These are phyloP conservation scores for Linum trigynum DNA, from an alignment of 345 rosid species.

Conservation along the genomic window DNA sequence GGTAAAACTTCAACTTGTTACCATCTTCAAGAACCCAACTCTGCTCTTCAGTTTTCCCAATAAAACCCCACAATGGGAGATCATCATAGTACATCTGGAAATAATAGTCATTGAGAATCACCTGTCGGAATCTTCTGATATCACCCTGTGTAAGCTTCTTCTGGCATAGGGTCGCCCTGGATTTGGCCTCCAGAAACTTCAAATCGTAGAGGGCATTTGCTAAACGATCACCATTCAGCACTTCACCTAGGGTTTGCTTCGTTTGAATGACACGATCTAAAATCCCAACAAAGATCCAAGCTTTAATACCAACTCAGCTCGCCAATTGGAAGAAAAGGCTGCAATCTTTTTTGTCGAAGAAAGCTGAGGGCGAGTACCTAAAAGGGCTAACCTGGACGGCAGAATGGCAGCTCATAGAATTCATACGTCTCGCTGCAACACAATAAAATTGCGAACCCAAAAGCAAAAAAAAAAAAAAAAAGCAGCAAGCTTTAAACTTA, in stretches of 20 bases:
- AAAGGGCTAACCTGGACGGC: slow-evolving; percentile 64
- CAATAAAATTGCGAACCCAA: background rate
- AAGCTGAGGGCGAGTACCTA: background rate
- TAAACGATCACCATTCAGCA: slow-evolving; percentile 69
- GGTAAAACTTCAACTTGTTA: slow-evolving; percentile 35
- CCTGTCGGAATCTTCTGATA: slow-evolving; percentile 41
- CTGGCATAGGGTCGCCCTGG: slow-evolving; percentile 30
- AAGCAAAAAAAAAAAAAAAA: slow-evolving; percentile 9
- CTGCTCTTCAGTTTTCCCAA: slow-evolving; percentile 62
- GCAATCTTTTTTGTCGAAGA: background rate
- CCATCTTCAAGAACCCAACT: slow-evolving; percentile 20
- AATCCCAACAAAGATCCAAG: slow-evolving; percentile 7
- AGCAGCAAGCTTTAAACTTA: background rate
- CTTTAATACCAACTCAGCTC: background rate
- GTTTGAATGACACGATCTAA: slow-evolving; percentile 47
- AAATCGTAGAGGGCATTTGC: slow-evolving; percentile 41
- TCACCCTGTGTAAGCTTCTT: slow-evolving; percentile 42
- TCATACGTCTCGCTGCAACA: slow-evolving; percentile 72
- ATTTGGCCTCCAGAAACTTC: slow-evolving; percentile 45
- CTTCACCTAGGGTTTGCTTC: slow-evolving; percentile 68
- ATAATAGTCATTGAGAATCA: slow-evolving; percentile 57
- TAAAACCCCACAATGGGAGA: slow-evolving; percentile 86
- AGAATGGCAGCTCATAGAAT: slow-evolving; percentile 70
- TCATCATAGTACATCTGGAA: slow-evolving; percentile 82
- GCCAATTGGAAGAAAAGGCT: background rate